Conservation (phyloP, 352 stramenopile genomes). For the Phytopythium litorale region DNA sequence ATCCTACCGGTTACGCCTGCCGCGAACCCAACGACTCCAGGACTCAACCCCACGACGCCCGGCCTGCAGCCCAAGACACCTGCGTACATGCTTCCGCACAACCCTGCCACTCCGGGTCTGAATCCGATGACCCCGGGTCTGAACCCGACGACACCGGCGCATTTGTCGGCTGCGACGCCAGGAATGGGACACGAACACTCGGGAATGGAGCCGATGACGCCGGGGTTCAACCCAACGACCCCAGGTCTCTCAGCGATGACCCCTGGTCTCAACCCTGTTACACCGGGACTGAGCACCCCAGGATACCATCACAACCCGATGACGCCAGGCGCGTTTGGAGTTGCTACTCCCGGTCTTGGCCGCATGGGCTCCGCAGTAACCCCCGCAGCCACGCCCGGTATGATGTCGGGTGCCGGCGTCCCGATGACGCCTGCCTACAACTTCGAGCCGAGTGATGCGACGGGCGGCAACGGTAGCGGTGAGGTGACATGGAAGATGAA, state of each 20-base stretch:
- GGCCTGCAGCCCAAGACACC: conserved; percentile 72
- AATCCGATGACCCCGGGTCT: conserved; percentile 79
- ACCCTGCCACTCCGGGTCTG: conserved; percentile 73
- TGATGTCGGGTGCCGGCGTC: conserved; percentile 55
- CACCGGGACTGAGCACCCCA: conserved; percentile 75
- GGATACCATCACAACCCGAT: conserved; percentile 86
- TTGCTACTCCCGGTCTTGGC: conserved; percentile 66
- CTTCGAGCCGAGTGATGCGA: conserved; percentile 39
- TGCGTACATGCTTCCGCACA: conserved; percentile 75
- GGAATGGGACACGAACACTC: conserved; percentile 64
- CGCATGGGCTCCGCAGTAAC: conserved; percentile 66
- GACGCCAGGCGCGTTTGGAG: conserved; percentile 76
- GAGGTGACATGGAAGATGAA: conserved; percentile 89
- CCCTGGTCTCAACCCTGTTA: conserved; percentile 76
- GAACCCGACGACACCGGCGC: conserved; percentile 67
- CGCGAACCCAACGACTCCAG: conserved; percentile 69
- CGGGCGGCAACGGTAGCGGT: conserved; percentile 31
- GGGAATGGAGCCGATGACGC: conserved; percentile 85
- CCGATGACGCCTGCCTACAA: conserved; percentile 79
- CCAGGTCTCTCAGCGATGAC: conserved; percentile 78
- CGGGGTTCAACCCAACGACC: conserved; percentile 84
- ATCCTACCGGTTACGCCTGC: conserved; percentile 67
- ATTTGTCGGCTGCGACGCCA: conserved; percentile 67
- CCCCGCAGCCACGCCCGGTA: conserved; percentile 67
- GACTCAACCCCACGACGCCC: conserved; percentile 78